These are phyloP conservation scores for Phlebopus sp. DNA, from an alignment of 1,284 basidiomycete species.

Conservation along the genomic window DNA sequence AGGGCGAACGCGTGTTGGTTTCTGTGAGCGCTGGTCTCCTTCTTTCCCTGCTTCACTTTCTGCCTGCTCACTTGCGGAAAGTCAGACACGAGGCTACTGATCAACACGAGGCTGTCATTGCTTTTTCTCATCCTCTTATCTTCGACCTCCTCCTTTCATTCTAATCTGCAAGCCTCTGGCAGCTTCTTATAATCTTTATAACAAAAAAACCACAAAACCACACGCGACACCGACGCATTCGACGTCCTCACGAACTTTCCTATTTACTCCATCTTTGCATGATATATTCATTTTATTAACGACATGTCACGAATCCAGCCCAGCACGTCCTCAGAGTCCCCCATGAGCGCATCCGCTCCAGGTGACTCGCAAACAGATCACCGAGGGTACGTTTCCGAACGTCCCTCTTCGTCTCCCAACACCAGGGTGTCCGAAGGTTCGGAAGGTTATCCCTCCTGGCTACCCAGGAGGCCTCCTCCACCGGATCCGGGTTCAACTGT, in stretches of 20 bases:
- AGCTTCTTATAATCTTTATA: constrained; percentile 14
- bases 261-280: constrained; percentile 27
- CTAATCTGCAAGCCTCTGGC: constrained; percentile 1
- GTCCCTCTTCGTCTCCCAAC: constrained; percentile 36
- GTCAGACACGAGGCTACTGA: constrained; percentile 43
- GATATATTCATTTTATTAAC: constrained; percentile 36
- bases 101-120: constrained; percentile 14
- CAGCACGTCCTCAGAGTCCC: constrained; percentile 34
- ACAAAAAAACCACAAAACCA: constrained; percentile 18
- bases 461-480: constrained; percentile 71
- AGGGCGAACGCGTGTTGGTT: constrained; percentile 23
- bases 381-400: constrained; percentile 31
- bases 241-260: constrained; percentile 33
- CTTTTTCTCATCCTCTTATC: constrained; percentile 9
- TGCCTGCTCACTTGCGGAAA: constrained; percentile 32
- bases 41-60: constrained; percentile 26
- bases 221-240: constrained; percentile 32
- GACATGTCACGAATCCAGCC: constrained; percentile 48
- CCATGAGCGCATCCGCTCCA: constrained; percentile 28
- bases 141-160: constrained; percentile 8
- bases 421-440: constrained; percentile 46
- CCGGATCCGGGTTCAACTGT: constrained; percentile 70
- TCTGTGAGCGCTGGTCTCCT: constrained; percentile 11
- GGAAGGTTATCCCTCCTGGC: constrained; percentile 78
- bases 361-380: constrained; percentile 25